Evolutionary conservation across 345 rosid species (phyloP).

Genomic region (Microcos paniculata): DNA sequence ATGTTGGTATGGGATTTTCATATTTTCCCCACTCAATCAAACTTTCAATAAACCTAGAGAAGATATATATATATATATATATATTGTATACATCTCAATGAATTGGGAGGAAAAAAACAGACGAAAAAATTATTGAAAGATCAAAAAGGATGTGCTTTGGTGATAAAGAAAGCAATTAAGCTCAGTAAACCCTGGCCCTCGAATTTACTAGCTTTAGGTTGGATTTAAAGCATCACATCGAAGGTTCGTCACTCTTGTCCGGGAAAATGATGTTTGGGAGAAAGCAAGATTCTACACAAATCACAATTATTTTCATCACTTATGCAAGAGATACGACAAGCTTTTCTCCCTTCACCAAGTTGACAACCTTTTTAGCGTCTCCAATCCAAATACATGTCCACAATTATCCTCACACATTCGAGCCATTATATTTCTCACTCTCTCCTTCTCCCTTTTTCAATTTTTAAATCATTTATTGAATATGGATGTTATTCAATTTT

Average conservation of each 20-base stretch:
- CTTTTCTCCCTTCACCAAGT: background rate
- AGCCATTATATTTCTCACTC: background rate
- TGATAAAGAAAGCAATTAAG: background rate
- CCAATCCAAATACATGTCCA: background rate
- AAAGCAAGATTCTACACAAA: slow-evolving; percentile 5
- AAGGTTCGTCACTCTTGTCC: background rate
- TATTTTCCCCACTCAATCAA: background rate
- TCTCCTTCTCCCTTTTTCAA: background rate
- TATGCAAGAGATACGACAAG: background rate
- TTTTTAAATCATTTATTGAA: background rate
- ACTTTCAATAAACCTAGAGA: too few species aligned
- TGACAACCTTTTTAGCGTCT: background rate
- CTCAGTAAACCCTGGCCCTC: background rate
- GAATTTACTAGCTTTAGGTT: background rate
- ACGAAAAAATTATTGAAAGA: background rate
- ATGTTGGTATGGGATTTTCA: too few species aligned
- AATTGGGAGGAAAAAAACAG: too few species aligned
- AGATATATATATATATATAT: too few species aligned
- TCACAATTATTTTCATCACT: slow-evolving; percentile 2
- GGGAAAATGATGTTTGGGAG: background rate
- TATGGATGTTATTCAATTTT: background rate
- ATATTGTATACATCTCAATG: too few species aligned
- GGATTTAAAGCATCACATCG: background rate
- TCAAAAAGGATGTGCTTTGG: background rate
- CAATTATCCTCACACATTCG: background rate